Conservation (phyloP, 495 filamentous ascomycete genomes). For the Schizothecium vesticola region DNA sequence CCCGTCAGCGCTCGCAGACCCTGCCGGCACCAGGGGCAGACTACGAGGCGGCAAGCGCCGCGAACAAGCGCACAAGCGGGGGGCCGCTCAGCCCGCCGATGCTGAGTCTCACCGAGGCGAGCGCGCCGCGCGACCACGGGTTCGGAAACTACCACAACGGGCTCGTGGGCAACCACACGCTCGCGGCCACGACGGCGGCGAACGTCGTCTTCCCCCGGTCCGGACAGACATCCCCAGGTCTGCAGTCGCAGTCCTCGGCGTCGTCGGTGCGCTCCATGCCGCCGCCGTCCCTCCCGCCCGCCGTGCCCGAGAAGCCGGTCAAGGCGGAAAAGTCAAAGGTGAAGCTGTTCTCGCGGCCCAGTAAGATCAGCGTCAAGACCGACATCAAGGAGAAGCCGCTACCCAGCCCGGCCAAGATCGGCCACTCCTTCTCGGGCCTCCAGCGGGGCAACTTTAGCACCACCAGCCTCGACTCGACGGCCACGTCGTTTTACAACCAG, state of each 20-base stretch:
- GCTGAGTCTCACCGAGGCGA: constrained; percentile 50
- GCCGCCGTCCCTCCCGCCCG: constrained; percentile 27
- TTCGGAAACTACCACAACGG: constrained; percentile 61
- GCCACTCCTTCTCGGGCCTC: constrained; percentile 54
- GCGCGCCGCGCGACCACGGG: constrained; percentile 48
- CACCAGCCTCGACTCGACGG: constrained; percentile 67
- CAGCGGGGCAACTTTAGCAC: constrained; percentile 69
- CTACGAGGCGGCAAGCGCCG: constrained; percentile 27
- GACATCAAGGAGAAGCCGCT: constrained; percentile 65
- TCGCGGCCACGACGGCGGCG: constrained; percentile 75
- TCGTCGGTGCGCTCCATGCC: constrained; percentile 18
- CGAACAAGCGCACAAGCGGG: constrained; percentile 40
- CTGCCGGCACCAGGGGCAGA: constrained; percentile 44
- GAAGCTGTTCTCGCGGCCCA: constrained; percentile 9
- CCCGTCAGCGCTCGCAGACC: constrained; percentile 68
- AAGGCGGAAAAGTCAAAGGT: constrained; percentile 73
- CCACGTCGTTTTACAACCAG: constrained; percentile 71
- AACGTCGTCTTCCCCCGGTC: constrained; percentile 78
- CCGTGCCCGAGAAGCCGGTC: constrained; percentile 57
- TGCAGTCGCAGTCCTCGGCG: constrained; percentile 25
- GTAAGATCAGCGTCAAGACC: constrained; percentile 49
- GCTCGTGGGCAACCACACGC: constrained; percentile 55
- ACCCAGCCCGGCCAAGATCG: constrained; percentile 78
- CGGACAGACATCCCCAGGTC: constrained; percentile 45
- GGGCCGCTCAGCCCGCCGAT: constrained; percentile 52